phyloP scores from a whole-genome alignment of 2,329 filamentous ascomycete species.

The Pseudodiploospora longispora region DNA sequence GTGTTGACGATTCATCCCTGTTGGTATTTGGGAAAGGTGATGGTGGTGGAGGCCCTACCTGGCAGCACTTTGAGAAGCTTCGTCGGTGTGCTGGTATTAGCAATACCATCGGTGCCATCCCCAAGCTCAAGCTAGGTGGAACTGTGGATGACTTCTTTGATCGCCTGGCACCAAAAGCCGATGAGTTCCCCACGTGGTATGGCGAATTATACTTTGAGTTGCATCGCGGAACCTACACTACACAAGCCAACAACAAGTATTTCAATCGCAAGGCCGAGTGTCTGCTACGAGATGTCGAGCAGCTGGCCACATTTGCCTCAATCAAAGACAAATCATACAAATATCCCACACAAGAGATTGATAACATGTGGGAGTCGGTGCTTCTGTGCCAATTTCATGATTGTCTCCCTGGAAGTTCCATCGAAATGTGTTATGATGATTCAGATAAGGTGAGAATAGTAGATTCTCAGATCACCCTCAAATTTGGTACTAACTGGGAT shows the following conservation, averaged over 20 bases:
- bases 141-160: constrained; percentile 95
- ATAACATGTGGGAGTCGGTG: constrained; percentile 90
- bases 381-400: constrained; percentile 97
- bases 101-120: constrained; percentile 71
- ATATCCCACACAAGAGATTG: constrained; percentile 90
- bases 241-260: constrained; percentile 92
- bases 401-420: constrained; percentile 86
- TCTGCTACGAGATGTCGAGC: constrained; percentile 79
- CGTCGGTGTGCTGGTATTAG: constrained; percentile 84
- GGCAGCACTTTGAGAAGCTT: constrained; percentile 89
- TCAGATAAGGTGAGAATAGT: constrained; percentile 59
- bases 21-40: constrained; percentile 96
- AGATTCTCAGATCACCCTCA: not conserved
- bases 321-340: constrained; percentile 65
- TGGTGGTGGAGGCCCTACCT: constrained; percentile 90
- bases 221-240: constrained; percentile 94
- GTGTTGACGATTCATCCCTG: constrained; percentile 82
- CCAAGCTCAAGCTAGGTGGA: constrained; percentile 78
- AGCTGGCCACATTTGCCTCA: constrained; percentile 77
- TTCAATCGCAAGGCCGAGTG: constrained; percentile 86
- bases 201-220: constrained; percentile 97
- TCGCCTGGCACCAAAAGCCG: constrained; percentile 68
- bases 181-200: constrained; percentile 88
- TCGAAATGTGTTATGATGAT: constrained; percentile 98
- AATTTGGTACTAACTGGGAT: not conserved